Percentiles rank a stretch among this genome's conserved stretches.
Conservation (phyloP, 1,284 basidiomycete genomes). For the Cutaneotrichosporon arboriforme region DNA sequence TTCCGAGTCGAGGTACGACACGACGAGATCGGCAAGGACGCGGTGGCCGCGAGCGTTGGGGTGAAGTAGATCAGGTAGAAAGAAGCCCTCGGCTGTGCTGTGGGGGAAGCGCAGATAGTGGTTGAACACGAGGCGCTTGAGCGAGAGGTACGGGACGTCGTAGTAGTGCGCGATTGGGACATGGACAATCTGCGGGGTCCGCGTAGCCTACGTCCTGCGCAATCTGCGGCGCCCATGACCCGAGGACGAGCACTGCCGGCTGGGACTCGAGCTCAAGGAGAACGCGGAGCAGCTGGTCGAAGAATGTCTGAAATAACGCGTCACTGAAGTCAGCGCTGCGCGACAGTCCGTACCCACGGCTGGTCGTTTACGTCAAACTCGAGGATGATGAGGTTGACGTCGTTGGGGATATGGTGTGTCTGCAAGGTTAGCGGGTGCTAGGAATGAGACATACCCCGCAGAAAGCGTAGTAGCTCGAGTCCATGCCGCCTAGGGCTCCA, state of each 20-base stretch:
- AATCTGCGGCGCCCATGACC: constrained; percentile 43
- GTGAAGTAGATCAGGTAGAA: constrained; percentile 39
- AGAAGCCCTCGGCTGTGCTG: constrained; percentile 37
- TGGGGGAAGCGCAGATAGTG: constrained; percentile 43
- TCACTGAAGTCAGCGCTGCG: constrained; percentile 19
- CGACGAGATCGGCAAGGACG: constrained; percentile 43
- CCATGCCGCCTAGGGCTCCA: constrained; percentile 47
- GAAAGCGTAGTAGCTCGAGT: constrained; percentile 48
- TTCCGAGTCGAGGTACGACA: constrained; percentile 46
- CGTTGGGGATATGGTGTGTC: constrained; percentile 44
- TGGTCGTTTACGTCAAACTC: constrained; percentile 50
- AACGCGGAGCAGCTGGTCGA: constrained; percentile 47
- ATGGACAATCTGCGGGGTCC: constrained; percentile 45
- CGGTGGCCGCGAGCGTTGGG: constrained; percentile 47
- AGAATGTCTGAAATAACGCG: constrained; percentile 39
- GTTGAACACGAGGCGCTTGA: constrained; percentile 46
- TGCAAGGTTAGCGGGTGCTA: constrained; percentile 9
- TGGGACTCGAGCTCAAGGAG: constrained; percentile 41
- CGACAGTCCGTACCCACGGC: constrained; percentile 24
- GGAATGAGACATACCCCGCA: constrained; percentile 30
- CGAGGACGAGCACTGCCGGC: constrained; percentile 46
- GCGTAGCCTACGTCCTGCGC: constrained; percentile 45
- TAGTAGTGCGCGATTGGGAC: constrained; percentile 47
- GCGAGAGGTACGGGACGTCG: constrained; percentile 44
- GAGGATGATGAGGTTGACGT: constrained; percentile 45